A percentile compares a stretch with the other conserved stretches of the same genome.
phyloP scores from a whole-genome alignment of 2,329 filamentous ascomycete species.

The Orbilia brochopaga region DNA sequence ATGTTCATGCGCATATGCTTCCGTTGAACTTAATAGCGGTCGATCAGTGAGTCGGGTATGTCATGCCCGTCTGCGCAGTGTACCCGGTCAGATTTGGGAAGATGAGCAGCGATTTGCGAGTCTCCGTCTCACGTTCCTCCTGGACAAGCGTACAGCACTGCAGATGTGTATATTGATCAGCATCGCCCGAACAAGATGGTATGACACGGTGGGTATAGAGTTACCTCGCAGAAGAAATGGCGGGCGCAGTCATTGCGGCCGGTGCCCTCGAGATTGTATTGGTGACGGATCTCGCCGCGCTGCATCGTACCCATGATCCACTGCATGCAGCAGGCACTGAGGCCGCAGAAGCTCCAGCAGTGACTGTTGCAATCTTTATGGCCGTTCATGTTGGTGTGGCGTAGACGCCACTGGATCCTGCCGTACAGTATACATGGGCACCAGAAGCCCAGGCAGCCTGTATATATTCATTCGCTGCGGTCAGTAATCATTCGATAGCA shows the following conservation, averaged over 20 bases:
- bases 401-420: constrained; percentile 10
- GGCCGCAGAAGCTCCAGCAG: constrained; percentile 57
- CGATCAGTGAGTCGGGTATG: constrained; percentile 2
- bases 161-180: not conserved
- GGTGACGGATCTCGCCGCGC: constrained; percentile 63
- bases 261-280: constrained; percentile 64
- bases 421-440: constrained; percentile 30
- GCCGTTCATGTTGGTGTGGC: constrained; percentile 1
- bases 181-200: constrained; percentile 13
- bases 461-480: not conserved
- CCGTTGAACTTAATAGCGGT: not conserved
- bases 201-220: not conserved
- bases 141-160: constrained; percentile 66
- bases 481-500: not conserved
- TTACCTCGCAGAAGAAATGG: constrained; percentile 61
- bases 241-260: constrained; percentile 62
- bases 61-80: not conserved
- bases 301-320: constrained; percentile 63
- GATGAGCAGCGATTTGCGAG: not conserved
- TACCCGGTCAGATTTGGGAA: not conserved
- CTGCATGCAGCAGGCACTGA: constrained; percentile 54
- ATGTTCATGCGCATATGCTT: not conserved
- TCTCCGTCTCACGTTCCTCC: constrained; percentile 58
- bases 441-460: constrained; percentile 13
- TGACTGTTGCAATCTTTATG: constrained; percentile 43